Base-by-base conservation (phyloP, 352 stramenopile genomes). In the Phytophthora macrochlamydospora region DNA sequence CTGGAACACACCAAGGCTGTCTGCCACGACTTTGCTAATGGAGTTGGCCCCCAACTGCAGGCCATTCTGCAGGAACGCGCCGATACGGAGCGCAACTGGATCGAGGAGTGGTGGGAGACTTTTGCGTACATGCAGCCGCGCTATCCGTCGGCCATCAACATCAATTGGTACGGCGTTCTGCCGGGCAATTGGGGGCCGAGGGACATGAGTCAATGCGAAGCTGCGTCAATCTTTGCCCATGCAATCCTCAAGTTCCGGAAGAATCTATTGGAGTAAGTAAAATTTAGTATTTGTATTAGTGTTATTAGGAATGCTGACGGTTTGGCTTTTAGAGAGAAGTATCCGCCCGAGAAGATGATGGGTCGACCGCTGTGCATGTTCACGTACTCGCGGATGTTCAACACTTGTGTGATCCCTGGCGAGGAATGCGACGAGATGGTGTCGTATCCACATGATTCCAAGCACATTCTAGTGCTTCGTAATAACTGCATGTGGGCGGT, bases 131-230 rank as follows among this genome's bases (percentile, higher is more conserved):
- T 99, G 58, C 91, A 98, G 71, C 89, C 87, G 63, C 84, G 88
- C 18, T 98, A 99, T 73, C 95, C 96, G 51, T 96, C 97, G 40
- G 93, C 97, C 18, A 95, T 99, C 69, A 99, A 99, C 73, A 95
- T 99, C 61, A 98, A 96, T 59, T 99, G 98, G 88, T 99, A 98
- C 78, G 98, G 98, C 73, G 93, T 99, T 40, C 88, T 99, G 49
- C 84, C 87, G 0, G 96, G 98, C 58, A 96, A 95, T 59, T 96
- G 89, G 89, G 89, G 89, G 0, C 86, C 96, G 85, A 78, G 93
- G 35, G 86, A 98, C 32, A 90, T 99, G 71, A 97, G 91, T 63
- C 91, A 96, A 33, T 89, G 91, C 56, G 93, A 98, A 62, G 86
- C 89, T 29, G 89, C 87, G 29, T 89, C 87, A 24, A 96, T 95